These are phyloP conservation scores for sweet orange (Citrus sinensis) DNA, from an alignment of 345 rosid species.

Conservation along the genomic window DVS_A1.0 CM039161.1:2121501-2122000, in stretches of 20 bases:
- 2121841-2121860: background rate
- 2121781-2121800: background rate
- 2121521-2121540: background rate
- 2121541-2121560: background rate
- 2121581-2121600: background rate
- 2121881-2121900: background rate
- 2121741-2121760: background rate
- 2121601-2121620: conserved; percentile 13
- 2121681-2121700: background rate
- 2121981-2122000: background rate
- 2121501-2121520: background rate
- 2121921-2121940: background rate
- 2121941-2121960: background rate
- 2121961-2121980: background rate
- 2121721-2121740: conserved; percentile 14
- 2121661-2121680: background rate
- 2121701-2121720: conserved; percentile 5
- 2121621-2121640: conserved; percentile 14
- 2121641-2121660: background rate
- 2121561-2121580: background rate
- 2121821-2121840: background rate
- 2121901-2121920: background rate
- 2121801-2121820: background rate
- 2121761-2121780: background rate
- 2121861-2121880: background rate